Percentiles rank a stretch among this genome's conserved stretches.
phyloP scores from a whole-genome alignment of 345 rosid genomes.

The Zanthoxylum bungeanum region DNA sequence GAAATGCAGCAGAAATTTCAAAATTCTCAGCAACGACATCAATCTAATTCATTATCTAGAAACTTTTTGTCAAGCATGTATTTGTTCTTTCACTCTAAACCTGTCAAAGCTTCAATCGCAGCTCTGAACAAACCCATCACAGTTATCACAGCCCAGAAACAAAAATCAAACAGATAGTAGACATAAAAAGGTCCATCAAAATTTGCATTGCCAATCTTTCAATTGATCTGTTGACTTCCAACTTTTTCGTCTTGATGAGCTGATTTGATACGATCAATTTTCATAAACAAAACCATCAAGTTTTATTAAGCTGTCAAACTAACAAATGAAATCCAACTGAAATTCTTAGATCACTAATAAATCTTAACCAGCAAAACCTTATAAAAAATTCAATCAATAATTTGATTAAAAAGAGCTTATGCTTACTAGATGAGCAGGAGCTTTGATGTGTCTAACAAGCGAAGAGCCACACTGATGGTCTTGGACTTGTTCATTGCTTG shows the following conservation, averaged over 20 bases:
- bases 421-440: slow-evolving; percentile 36
- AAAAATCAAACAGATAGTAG: not conserved
- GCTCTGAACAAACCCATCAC: not conserved
- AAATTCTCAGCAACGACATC: too few species aligned
- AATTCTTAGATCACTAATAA: slow-evolving; percentile 7
- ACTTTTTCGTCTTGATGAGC: too few species aligned
- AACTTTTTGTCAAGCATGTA: too few species aligned
- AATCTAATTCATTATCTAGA: too few species aligned
- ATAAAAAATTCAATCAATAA: not conserved
- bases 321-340: not conserved
- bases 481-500: too few species aligned
- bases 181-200: not conserved
- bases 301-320: not conserved
- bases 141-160: not conserved
- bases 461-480: slow-evolving; percentile 44
- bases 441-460: slow-evolving; percentile 41
- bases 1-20: too few species aligned
- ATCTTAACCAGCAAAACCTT: not conserved
- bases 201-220: not conserved
- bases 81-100: too few species aligned
- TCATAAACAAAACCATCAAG: too few species aligned
- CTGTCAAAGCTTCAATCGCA: too few species aligned
- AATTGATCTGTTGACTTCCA: not conserved
- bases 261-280: too few species aligned
- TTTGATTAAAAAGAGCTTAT: slow-evolving; percentile 12